Evolutionary conservation across 225 moss, liverwort and hornwort species (phyloP), one percentile per base, ranked within the genome.

Genomic region (Sphagnum contortum): DNA sequence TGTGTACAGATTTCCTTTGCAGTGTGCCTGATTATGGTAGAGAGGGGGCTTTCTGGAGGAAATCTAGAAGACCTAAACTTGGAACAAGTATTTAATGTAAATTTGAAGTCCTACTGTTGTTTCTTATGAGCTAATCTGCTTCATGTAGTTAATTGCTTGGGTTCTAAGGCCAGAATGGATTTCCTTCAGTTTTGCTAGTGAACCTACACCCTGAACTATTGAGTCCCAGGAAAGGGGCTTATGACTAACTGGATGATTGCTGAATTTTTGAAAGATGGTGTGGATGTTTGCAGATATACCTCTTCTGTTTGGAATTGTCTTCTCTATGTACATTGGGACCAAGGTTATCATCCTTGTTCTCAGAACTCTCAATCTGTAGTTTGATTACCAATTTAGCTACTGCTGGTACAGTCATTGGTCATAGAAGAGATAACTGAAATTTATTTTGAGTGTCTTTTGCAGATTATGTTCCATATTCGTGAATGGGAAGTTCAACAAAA

Each of bases 261-360:
- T 47, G 50, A 54, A 44, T 52, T 48, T 66, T 65, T 13, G 71
- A 57, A 66, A 68, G 48, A 12, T 50, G 69, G 65, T 29, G 44
- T 72, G 6, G 58, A 56, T 69, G 62, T 12, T 69, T 71, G 62
- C 89, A 98, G 92, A 91, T 83, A 70, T 91, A 68, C 81, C 85
- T 56, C 88, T 98, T 71, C 84, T 93, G 3, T 67, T 88, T 8
- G 82, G 70, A 66, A 87, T 98, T 66, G 64, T 93, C 59, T 69
- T 73, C 44, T 87, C 89, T 9, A 93, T 98, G 73, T 98, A 84
- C 64, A 60, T 98, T 11, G 98, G 98, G 5, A 81, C 87, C 11
- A 98, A 93, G 93, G 96, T 98, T 70, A 48, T 13, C 57, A 45
- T 60, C 73, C 50, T 5, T 59, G 51, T 61, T 48, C 60, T 74